Evolutionary conservation across 2,329 filamentous ascomycete genomes (phyloP), one percentile per base, ranked within the genome.

Genomic region (Talaromyces sp.): DNA sequence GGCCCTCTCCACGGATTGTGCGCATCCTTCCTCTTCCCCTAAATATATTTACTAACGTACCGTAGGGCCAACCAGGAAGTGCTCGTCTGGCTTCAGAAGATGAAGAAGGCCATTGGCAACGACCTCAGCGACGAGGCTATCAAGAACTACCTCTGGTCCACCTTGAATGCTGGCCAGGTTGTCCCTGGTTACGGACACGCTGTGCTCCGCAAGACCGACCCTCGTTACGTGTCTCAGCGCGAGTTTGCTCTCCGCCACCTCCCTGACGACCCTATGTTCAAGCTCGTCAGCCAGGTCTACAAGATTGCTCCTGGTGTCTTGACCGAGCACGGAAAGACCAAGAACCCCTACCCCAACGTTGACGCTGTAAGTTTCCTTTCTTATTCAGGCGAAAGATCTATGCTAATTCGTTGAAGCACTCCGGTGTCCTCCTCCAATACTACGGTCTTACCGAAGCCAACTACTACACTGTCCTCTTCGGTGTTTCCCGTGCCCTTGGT

Each of bases 381-480:
- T 29, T 43, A 60, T 70, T 43, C 3, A 2, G 19, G 1, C 15
- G 10, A 17, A 25, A 19, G 7, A 38, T 38, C 4, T 5, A 62
- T 65, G 40, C 70, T 71, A 54, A 74, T 59, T 27, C 27, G 63
- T 40, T 31, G 53, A 65, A 83, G 80, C 95, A 98, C 91, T 97
- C 93, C 36, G 95, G 95, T 87, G 95, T 99, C 72, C 92, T 99
- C 72, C 92, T 99, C 74, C 95, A 99, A 86, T 95, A 99, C 90
- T 99, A 99, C 85, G 95, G 95, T 77, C 86, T 99, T 80, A 98
- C 91, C 70, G 94, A 99, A 88, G 91, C 95, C 83, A 98, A 89
- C 90, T 99, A 96, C 90, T 99, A 99, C 91, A 99, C 95, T 69
- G 95, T 99, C 69, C 91, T 99, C 78, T 99, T 99, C 82, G 95